A percentile compares a stretch with the other conserved stretches of the same genome.
phyloP scores from a whole-genome alignment of 2,329 filamentous ascomycete species.

The Venturia effusa region DNA sequence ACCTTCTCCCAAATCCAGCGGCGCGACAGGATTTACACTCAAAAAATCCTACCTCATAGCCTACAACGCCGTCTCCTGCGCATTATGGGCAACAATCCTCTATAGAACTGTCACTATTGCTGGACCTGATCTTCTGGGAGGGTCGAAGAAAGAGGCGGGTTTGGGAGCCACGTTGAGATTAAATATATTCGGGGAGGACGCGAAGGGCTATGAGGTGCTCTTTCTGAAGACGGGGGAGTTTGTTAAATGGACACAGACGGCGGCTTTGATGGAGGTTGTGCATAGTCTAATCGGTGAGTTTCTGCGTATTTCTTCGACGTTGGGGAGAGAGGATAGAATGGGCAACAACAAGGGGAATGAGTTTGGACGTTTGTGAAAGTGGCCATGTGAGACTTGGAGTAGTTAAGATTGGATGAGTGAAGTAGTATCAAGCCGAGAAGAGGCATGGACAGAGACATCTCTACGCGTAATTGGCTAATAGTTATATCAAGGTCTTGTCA shows the following conservation, averaged over 20 bases:
- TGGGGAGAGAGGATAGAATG: not conserved
- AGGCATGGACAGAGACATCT: too few species aligned
- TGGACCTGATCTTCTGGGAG: not conserved
- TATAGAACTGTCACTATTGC: conserved; percentile 46
- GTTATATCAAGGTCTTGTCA: conserved; percentile 56
- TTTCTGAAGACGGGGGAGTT: conserved; percentile 45
- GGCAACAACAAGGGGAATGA: too few species aligned
- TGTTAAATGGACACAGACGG: conserved; percentile 70
- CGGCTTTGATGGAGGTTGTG: conserved; percentile 71
- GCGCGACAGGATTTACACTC: not conserved
- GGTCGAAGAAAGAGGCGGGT: conserved; percentile 13
- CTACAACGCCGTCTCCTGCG: conserved; percentile 72
- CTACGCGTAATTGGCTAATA: not conserved
- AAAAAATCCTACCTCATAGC: conserved; percentile 55
- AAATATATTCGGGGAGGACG: conserved; percentile 16
- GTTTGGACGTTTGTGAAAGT: too few species aligned
- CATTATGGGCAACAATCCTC: conserved; percentile 70
- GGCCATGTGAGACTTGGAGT: not conserved
- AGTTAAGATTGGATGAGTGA: not conserved
- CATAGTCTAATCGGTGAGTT: conserved; percentile 65
- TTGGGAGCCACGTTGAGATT: conserved; percentile 11
- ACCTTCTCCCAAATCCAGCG: not conserved
- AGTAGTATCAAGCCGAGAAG: too few species aligned
- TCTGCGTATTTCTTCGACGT: not conserved
- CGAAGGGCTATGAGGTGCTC: conserved; percentile 44